phyloP scores from a whole-genome alignment of 2,329 filamentous ascomycete genomes.

The Pestalotiopsis fici region DNA sequence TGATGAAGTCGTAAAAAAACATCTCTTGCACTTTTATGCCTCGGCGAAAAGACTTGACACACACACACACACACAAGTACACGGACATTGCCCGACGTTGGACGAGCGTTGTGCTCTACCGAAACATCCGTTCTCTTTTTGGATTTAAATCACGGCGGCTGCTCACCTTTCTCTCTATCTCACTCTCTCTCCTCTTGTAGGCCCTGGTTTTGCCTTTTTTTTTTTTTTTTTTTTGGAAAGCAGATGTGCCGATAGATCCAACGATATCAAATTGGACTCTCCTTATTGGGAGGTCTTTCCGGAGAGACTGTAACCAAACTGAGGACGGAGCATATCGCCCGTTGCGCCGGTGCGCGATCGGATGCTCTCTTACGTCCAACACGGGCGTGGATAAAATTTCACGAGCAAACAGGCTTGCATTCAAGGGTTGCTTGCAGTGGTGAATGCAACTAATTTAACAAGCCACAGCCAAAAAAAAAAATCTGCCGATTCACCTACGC shows the following conservation, averaged over 20 bases:
- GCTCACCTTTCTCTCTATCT: background rate
- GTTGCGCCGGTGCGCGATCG: background rate
- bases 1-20: background rate
- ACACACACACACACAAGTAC: background rate
- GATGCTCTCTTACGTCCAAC: background rate
- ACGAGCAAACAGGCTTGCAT: background rate
- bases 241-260: background rate
- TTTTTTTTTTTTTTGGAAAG: background rate
- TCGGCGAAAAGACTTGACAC: background rate
- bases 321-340: background rate
- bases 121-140: slow-evolving; percentile 1
- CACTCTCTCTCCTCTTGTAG: background rate
- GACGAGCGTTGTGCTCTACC: slow-evolving; percentile 1
- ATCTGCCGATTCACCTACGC: background rate
- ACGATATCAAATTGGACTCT: background rate
- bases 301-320: background rate
- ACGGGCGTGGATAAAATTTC: background rate
- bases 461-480: background rate
- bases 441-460: slow-evolving; percentile 10
- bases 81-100: slow-evolving; percentile 1
- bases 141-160: background rate
- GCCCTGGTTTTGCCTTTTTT: background rate
- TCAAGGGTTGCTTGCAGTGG: background rate
- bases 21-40: background rate
- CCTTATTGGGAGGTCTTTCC: background rate